These are phyloP conservation scores for Sparassis latifolia DNA, from an alignment of 1,284 basidiomycete genomes.

Conservation along the genomic window DNA sequence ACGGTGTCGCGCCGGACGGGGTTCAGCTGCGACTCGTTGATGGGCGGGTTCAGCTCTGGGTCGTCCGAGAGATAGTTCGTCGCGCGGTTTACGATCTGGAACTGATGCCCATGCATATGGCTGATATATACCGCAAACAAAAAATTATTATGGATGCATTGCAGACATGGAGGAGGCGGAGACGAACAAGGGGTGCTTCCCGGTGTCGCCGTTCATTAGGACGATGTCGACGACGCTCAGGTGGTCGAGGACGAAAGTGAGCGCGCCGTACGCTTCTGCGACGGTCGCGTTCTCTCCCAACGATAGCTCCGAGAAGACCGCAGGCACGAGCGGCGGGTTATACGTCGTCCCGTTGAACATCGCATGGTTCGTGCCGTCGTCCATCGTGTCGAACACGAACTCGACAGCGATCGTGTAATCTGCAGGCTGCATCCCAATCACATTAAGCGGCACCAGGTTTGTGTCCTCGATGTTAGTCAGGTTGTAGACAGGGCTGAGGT, in stretches of 20 bases:
- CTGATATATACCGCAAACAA: slow-evolving; percentile 27
- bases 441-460: slow-evolving; percentile 49
- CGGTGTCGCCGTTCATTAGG: slow-evolving; percentile 73
- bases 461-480: slow-evolving; percentile 60
- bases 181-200: slow-evolving; percentile 76
- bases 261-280: slow-evolving; percentile 71
- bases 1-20: slow-evolving; percentile 83
- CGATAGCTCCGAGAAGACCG: slow-evolving; percentile 68
- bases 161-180: background rate
- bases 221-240: slow-evolving; percentile 76
- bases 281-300: slow-evolving; percentile 72
- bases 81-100: slow-evolving; percentile 72
- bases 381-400: slow-evolving; percentile 64
- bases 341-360: slow-evolving; percentile 72
- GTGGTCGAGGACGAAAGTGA: slow-evolving; percentile 69
- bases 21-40: slow-evolving; percentile 71
- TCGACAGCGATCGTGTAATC: slow-evolving; percentile 51
- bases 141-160: background rate
- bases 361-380: slow-evolving; percentile 74
- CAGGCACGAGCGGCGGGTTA: slow-evolving; percentile 63
- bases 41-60: slow-evolving; percentile 73
- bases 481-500: slow-evolving; percentile 42
- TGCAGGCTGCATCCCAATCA: slow-evolving; percentile 34
- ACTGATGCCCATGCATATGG: slow-evolving; percentile 80
- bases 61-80: slow-evolving; percentile 75